Evolutionary conservation across 352 stramenopile species (phyloP), one percentile per base, ranked within the genome.

Genomic region (Phytophthora agathidicida): DNA sequence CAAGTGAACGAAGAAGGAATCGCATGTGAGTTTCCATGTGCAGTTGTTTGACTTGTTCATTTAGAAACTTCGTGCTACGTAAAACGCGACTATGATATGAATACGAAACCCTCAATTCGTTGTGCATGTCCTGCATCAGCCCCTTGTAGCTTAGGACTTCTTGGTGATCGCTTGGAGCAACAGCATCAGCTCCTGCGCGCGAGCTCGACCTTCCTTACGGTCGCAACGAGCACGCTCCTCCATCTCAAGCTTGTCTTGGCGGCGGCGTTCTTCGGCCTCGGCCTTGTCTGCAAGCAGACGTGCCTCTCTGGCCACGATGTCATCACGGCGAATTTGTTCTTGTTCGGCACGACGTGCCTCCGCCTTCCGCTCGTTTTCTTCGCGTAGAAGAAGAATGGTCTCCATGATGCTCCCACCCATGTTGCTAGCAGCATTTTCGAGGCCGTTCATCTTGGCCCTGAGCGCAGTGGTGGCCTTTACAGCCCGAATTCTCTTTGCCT

Each of bases 181-280:
- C 14, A 36, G n/a, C 14, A 48, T 35, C 41, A 48, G 2, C 24
- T 36, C 24, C 8, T 48, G 41, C 1, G 24, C 36, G 13, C 41
- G 41, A 3, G 10, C 32, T 4, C 32, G 32, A 7, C 13, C 32
- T 6, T 38, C 32, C 14, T 38, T n/a, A 10, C 7, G 2, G 14
- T 38, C 32, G 3, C 32, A n/a, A 19, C 32, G 32, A 2, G 37
- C 37, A 16, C 41, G 41, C 14, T 48, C 41, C 14, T 36, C 41
- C 24, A 48, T 26, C 41, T 48, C 41, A 14, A 36, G 26, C 26
- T 36, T 48, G 3, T 48, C 41, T 8, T 48, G 41, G n/a, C 41
- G 41, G 7, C 41, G 41, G 1, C 41, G 41, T 28, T 48, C 41
- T 22, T 48, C 26, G 2, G 26, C 23, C 9, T 48, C 41, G 1